Evolutionary conservation across 2,329 filamentous ascomycete species (phyloP), one percentile per base, ranked within the genome.

Genomic region (Pestalotiopsis sp.): DNA sequence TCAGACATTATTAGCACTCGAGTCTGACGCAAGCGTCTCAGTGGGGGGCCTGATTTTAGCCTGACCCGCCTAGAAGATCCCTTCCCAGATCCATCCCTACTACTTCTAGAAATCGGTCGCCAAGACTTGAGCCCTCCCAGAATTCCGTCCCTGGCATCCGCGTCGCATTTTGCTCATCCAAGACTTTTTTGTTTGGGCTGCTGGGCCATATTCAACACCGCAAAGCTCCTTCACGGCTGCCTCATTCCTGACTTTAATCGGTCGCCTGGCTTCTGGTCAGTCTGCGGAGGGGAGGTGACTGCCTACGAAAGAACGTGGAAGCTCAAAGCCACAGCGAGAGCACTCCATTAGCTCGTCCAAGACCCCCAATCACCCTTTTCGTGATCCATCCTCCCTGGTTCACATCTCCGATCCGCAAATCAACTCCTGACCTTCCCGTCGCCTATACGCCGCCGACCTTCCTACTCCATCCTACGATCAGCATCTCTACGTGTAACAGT

Each of bases 11-110:
- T 52, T 52, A 52, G 45, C 4, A 17, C 5, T 27, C 17, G 38
- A 45, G 23, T 64, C 61, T 64, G 61, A 64, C 61, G 61, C 61
- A 64, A 64, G 61, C 61, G 45, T 52, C 45, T 52, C 61, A n/a
- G 23, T 59, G 27, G 59, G 27, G 36, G 25, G 57, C 57, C 57
- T 23, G 59, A 17, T 41, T 52, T 52, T 52, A 52, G 45, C 17
- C 45, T 52, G 59, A 62, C 59, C 27, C 23, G 57, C 57, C 57
- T n/a, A n/a, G 57, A 36, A 27, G 23, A 27, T 36, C 23, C 57
- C 27, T 17, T n/a, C 57, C 12, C 12, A 23, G 12, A 58, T 58
- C 20, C 17, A 36, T 59, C 25, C 27, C 27, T 59, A 36, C 57
- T 59, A 36, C 23, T 13, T 36, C 57, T 27, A 59, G 57, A 49